Evolutionary conservation across 352 stramenopile genomes (phyloP).

Genomic region (Phytophthora ramorum): DNA sequence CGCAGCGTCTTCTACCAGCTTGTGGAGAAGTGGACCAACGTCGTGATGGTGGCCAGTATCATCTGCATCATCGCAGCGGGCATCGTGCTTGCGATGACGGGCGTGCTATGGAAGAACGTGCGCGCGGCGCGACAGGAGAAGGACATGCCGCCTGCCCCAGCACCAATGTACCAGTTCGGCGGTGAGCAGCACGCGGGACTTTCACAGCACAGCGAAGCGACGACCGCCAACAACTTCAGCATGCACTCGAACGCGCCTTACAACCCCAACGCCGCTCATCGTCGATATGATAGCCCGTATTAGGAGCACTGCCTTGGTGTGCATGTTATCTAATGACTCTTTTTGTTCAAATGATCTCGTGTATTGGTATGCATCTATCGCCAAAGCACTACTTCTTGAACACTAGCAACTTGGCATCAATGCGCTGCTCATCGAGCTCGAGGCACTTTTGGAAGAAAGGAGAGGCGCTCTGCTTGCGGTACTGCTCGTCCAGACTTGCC

Average conservation of each 20-base stretch:
- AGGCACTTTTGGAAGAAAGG: conserved; percentile 47
- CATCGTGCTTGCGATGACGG: conserved; percentile 63
- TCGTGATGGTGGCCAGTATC: conserved; percentile 61
- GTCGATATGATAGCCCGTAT: conserved; percentile 51
- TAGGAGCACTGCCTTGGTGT: conserved; percentile 18
- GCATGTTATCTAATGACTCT: conserved; percentile 28
- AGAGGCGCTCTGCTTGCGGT: conserved; percentile 40
- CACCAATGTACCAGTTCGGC: conserved; percentile 39
- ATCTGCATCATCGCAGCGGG: conserved; percentile 58
- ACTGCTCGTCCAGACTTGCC: conserved; percentile 42
- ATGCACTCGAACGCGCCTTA: conserved; percentile 40
- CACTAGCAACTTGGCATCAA: conserved; percentile 25
- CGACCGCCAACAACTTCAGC: conserved; percentile 42
- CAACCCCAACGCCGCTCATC: conserved; percentile 30
- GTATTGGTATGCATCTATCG: conserved; percentile 36
- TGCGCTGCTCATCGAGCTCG: conserved; percentile 35
- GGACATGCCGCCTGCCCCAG: conserved; percentile 6
- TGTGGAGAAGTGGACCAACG: conserved; percentile 73
- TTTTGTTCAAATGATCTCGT: conserved; percentile 24
- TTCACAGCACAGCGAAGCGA: conserved; percentile 32
- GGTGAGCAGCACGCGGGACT: conserved; percentile 25
- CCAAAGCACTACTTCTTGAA: conserved; percentile 45
- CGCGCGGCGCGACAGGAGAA: conserved; percentile 32
- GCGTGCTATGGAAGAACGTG: conserved; percentile 57
- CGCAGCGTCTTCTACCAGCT: conserved; percentile 66